Conservation (phyloP, 1,284 basidiomycete species). For the Termitomyces sp. region DNA sequence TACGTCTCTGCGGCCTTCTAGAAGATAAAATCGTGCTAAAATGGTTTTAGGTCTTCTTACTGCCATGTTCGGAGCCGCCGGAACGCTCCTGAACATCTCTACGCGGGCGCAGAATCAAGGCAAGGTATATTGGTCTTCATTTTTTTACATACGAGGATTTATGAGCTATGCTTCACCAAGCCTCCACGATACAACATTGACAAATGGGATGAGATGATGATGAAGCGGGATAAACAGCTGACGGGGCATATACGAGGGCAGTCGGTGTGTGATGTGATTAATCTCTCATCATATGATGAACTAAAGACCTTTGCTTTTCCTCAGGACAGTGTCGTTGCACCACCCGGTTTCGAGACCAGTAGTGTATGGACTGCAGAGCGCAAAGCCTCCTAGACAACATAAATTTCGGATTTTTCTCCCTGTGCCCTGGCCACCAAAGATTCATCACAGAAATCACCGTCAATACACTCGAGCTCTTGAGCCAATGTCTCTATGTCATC, state of each 20-base stretch:
- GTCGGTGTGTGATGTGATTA: conserved; percentile 48
- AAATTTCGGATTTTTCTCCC: not conserved
- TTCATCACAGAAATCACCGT: not conserved
- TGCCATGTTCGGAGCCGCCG: conserved; percentile 83
- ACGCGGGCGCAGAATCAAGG: conserved; percentile 80
- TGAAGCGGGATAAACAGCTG: conserved; percentile 81
- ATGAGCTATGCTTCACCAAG: conserved; percentile 35
- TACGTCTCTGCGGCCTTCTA: conserved; percentile 24
- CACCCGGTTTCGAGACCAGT: conserved; percentile 71
- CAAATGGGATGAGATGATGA: conserved; percentile 93
- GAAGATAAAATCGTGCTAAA: not conserved
- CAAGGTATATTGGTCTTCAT: conserved; percentile 51
- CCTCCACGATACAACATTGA: conserved; percentile 82
- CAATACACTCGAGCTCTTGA: not conserved
- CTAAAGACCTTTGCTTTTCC: conserved; percentile 4
- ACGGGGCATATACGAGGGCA: conserved; percentile 89
- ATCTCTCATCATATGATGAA: conserved; percentile 6
- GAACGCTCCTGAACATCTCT: conserved; percentile 78
- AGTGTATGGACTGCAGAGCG: conserved; percentile 73
- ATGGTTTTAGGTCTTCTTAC: conserved; percentile 72
- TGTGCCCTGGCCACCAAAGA: not conserved
- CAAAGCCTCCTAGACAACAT: conserved; percentile 19
- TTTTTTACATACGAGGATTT: not conserved
- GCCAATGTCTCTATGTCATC: not conserved
- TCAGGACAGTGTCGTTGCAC: conserved; percentile 70